These are phyloP conservation scores for Pleurotus ostreatus DNA, from an alignment of 768 basidiomycete species.

Conservation along the genomic window DNA sequence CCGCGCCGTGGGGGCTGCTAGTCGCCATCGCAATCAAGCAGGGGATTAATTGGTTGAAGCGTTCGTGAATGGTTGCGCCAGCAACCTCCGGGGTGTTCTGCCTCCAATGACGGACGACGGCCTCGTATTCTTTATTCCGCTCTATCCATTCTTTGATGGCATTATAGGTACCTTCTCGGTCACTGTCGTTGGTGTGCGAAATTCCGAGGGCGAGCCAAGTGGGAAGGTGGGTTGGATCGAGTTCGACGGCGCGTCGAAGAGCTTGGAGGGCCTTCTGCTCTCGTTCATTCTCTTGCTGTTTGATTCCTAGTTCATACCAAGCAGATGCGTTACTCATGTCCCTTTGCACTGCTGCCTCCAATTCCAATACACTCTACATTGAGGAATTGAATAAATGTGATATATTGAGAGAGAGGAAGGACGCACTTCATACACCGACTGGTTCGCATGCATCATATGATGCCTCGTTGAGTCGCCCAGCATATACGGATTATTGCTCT, in stretches of 20 bases:
- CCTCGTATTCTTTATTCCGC: conserved; percentile 53
- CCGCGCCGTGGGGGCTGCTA: conserved; percentile 45
- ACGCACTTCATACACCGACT: conserved; percentile 40
- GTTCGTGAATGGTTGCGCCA: conserved; percentile 30
- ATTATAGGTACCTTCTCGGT: conserved; percentile 68
- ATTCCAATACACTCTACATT: conserved; percentile 74
- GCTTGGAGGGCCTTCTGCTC: conserved; percentile 89
- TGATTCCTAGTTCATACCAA: conserved; percentile 93
- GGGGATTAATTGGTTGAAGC: conserved; percentile 57
- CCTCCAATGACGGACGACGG: conserved; percentile 37
- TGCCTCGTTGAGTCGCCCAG: conserved; percentile 56
- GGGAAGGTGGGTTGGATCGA: conserved; percentile 71
- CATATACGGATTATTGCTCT: conserved; percentile 74
- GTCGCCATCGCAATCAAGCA: conserved; percentile 81
- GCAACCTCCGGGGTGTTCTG: conserved; percentile 23
- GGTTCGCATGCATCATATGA: conserved; percentile 37
- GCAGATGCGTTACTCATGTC: conserved; percentile 65
- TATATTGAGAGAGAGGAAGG: not conserved
- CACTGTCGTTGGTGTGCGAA: conserved; percentile 86
- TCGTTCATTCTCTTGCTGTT: conserved; percentile 97
- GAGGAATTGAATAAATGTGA: conserved; percentile 9
- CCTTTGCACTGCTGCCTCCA: conserved; percentile 86
- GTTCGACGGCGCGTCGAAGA: conserved; percentile 71
- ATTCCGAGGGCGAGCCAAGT: conserved; percentile 91
- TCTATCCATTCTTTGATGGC: conserved; percentile 85